phyloP scores from a whole-genome alignment of 1,139 yeast genomes.

The Candida neerlandica region DNA sequence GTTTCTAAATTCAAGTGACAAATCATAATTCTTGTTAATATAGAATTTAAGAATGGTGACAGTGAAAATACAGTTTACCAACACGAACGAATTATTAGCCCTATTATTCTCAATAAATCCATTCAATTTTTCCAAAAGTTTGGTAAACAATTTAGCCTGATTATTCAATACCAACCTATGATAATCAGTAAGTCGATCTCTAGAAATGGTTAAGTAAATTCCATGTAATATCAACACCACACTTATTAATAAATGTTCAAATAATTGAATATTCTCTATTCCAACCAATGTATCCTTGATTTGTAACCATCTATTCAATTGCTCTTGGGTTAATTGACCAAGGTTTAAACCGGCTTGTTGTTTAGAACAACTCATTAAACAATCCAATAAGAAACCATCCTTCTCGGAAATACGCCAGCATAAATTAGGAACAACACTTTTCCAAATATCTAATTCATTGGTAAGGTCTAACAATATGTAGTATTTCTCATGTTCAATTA shows the following conservation, averaged over 20 bases:
- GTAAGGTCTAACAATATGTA: constrained; percentile 45
- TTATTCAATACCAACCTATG: constrained; percentile 28
- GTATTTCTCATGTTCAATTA: constrained; percentile 36
- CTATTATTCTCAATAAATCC: constrained; percentile 15
- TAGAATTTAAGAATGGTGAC: constrained; percentile 35
- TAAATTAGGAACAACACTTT: constrained; percentile 37
- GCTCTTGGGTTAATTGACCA: constrained; percentile 17
- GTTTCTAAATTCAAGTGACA: constrained; percentile 9
- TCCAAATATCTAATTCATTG: constrained; percentile 45
- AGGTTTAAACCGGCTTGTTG: constrained; percentile 17
- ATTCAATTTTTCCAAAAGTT: constrained; percentile 24
- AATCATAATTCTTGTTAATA: constrained; percentile 21
- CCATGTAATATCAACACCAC: constrained; percentile 31
- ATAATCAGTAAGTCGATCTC: constrained; percentile 14
- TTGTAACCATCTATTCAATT: constrained; percentile 28
- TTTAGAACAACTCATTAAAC: constrained; percentile 34
- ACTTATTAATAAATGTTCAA: constrained; percentile 32
- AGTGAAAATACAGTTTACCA: constrained; percentile 33
- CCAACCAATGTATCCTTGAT: constrained; percentile 7
- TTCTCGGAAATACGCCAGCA: constrained; percentile 23
- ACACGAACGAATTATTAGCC: constrained; percentile 22
- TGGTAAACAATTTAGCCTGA: constrained; percentile 37
- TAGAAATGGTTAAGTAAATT: constrained; percentile 17
- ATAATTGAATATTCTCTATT: constrained; percentile 5
- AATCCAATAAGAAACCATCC: constrained; percentile 29